phyloP scores from a whole-genome alignment of 2,329 filamentous ascomycete species.

The Diaporthe citri region DNA sequence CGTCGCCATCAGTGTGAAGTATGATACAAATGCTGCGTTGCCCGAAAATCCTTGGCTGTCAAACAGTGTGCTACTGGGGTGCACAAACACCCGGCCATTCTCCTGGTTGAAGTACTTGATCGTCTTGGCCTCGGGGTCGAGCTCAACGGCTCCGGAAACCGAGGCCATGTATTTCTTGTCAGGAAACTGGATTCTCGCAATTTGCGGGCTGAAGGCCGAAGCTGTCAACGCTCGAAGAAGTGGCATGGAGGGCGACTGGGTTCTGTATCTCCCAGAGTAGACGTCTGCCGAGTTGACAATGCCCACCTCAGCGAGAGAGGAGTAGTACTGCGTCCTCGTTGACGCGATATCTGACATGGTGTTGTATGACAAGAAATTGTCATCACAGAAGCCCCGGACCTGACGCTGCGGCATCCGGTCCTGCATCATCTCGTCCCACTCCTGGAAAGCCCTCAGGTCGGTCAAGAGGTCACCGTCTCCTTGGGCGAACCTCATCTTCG shows the following conservation, averaged over 20 bases:
- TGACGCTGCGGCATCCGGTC: conserved; percentile 71
- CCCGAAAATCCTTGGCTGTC: conserved; percentile 82
- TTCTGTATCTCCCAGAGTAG: conserved; percentile 46
- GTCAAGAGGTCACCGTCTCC: conserved; percentile 91
- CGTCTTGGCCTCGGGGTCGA: conserved; percentile 90
- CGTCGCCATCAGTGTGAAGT: conserved; percentile 93
- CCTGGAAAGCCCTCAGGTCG: conserved; percentile 85
- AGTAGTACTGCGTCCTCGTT: conserved; percentile 87
- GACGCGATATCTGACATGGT: conserved; percentile 90
- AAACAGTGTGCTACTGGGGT: conserved; percentile 90
- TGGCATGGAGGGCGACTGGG: conserved; percentile 50
- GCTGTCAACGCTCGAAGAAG: conserved; percentile 79
- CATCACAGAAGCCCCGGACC: conserved; percentile 82
- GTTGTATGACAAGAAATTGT: conserved; percentile 86
- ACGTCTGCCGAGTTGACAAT: conserved; percentile 67
- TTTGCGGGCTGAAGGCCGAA: conserved; percentile 84
- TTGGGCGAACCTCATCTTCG: conserved; percentile 78
- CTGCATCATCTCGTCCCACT: conserved; percentile 79
- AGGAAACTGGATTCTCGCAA: conserved; percentile 91
- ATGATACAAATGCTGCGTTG: conserved; percentile 83
- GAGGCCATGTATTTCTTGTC: conserved; percentile 95
- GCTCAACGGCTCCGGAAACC: conserved; percentile 88
- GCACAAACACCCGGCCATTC: conserved; percentile 90
- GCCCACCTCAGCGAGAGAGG: conserved; percentile 86
- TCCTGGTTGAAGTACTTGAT: conserved; percentile 95